Base-by-base conservation (phyloP, 352 stramenopile species). In the Globisporangium paroecandrum region DNA sequence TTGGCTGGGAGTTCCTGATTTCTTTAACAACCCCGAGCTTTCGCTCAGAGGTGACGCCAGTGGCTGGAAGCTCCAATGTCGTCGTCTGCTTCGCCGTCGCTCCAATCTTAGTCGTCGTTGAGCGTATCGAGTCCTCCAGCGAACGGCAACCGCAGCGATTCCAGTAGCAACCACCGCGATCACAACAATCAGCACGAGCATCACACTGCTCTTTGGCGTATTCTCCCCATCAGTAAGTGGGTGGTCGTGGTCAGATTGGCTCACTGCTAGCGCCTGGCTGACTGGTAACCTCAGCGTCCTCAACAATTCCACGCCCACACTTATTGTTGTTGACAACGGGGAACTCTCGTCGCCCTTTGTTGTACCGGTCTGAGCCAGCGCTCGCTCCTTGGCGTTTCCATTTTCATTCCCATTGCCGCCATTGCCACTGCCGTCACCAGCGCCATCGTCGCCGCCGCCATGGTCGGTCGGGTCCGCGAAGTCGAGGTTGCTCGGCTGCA, bases 401-500 rank as follows among this genome's bases (percentile, higher is more conserved):
- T 49, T 49, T 18, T 18, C 41, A 49, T 49, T 49, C 4, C 15
- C 41, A 24, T 55, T 34, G 24, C 36, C 27, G 0, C 9, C 9
- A 15, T 38, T 57, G 38, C 15, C 43, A 12, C 29, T 22, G 20
- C 46, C 57, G 34, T 46, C 22, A 7, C 25, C 59, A 38, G 32
- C 29, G 15, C 18, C 24, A 24, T 4, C 29, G n/a, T 55, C 58
- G 32, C 20, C 58, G 53, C 22, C 18, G 18, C 24, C 25, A 15
- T 69, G 25, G 29, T 51, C 55, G 12, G 24, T 57, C 18, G 49
- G 32, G 24, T 62, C 36, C 1, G 46, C 55, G 20, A 70, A 73
- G 57, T 84, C 73, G 12, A 83, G 62, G 54, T 85, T 85, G 63
- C 66, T 78, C 4, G 71, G 61, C 43, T 68, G 58, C 43, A 70